A percentile compares a stretch with the other conserved stretches of the same genome.
phyloP scores from a whole-genome alignment of 805 yeast species.

The Starmerella vaccinii region DNA sequence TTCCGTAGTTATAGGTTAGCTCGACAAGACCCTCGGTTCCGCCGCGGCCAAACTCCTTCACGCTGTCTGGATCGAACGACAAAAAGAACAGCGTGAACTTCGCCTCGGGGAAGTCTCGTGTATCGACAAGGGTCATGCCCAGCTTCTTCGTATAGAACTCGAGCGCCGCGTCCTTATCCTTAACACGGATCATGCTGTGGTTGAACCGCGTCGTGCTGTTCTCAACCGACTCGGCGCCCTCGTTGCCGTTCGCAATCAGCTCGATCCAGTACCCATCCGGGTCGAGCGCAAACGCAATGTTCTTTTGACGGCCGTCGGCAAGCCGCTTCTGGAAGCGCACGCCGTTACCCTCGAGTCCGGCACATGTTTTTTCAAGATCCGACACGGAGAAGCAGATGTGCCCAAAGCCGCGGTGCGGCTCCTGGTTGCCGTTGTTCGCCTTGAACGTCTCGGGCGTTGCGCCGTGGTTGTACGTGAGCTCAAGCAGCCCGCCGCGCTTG shows the following conservation, averaged over 20 bases:
- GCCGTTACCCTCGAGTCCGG: slow-evolving; percentile 45
- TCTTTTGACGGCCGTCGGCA: slow-evolving; percentile 80
- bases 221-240: slow-evolving; percentile 19
- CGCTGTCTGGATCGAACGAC: slow-evolving; percentile 47
- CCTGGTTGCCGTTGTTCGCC: slow-evolving; percentile 72
- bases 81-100: slow-evolving; percentile 78
- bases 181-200: slow-evolving; percentile 88
- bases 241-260: slow-evolving; percentile 46
- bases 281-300: slow-evolving; percentile 89
- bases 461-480: slow-evolving; percentile 73
- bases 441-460: slow-evolving; percentile 43
- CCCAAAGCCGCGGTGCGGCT: slow-evolving; percentile 84
- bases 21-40: slow-evolving; percentile 65
- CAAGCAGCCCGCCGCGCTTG: slow-evolving; percentile 57
- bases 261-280: slow-evolving; percentile 98
- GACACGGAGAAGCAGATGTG: slow-evolving; percentile 85
- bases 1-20: slow-evolving; percentile 92
- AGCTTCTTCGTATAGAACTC: slow-evolving; percentile 68
- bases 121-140: slow-evolving; percentile 66
- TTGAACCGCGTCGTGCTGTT: slow-evolving; percentile 48
- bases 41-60: slow-evolving; percentile 33
- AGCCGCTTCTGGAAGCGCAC: slow-evolving; percentile 75
- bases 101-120: slow-evolving; percentile 51
- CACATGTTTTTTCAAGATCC: slow-evolving; percentile 56
- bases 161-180: slow-evolving; percentile 67